Base-by-base conservation (phyloP, 371 early-diverging fungal species). In the Entomophthora muscae region DNA sequence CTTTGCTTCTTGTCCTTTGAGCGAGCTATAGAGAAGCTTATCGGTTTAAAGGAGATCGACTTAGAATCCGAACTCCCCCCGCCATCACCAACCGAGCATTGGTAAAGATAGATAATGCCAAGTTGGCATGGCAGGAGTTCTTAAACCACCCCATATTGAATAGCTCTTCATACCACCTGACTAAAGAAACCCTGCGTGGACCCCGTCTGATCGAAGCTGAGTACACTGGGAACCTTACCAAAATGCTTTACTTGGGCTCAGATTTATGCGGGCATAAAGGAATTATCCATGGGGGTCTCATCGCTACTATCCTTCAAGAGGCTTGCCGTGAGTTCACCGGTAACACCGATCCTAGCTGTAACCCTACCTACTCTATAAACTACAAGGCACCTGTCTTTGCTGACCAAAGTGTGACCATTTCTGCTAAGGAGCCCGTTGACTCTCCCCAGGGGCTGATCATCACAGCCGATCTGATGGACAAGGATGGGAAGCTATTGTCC, bases 291-390 rank as follows among this genome's bases (percentile, higher is more conserved):
- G 59, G 59, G 21, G 59, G 59, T 58, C 31, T 58, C 24, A 21
- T 58, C 17, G 59, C 59, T 27, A 58, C 59, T 32, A 28, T 58
- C 21, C 31, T 58, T 28, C 59, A 58, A 31, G 59, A 58, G 26
- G 59, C 59, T 28, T 21, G 28, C 31, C 21, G 28, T 27, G 59
- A 58, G 31, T 27, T 58, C 22, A 27, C 59, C 31, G 22, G 22
- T 32, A 21, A 22, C 3, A 32, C 5, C 21, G 5, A 28, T 58
- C 17, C 24, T 17, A 31, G n/a, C 28, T 17, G n/a, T n/a, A n/a
- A 27, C 21, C 22, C 21, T 32, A 58, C 24, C 3, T 58, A 27
- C 26, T 27, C 27, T 28, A 21, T 58, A 10, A 58, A 58, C 22
- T 58, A 58, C 31, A 23, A 3, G 5, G 21, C 28, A 13, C 30